Conservation (phyloP, 345 rosid genomes). For the Angophora floribunda region DNA sequence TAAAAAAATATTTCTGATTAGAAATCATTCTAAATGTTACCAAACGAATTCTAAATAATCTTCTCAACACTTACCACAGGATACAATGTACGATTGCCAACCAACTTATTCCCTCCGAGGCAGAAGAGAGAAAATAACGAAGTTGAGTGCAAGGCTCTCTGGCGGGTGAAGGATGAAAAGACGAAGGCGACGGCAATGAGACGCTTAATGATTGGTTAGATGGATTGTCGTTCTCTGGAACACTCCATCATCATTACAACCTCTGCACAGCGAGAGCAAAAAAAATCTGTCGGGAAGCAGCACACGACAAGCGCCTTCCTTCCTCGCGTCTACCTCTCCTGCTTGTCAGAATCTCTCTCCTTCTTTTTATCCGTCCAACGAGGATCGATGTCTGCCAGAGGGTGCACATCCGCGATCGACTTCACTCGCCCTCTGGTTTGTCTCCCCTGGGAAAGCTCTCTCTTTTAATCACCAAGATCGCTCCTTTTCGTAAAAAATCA, state of each 20-base stretch:
- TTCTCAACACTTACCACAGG: neutral
- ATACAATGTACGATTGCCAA: neutral
- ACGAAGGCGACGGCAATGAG: neutral
- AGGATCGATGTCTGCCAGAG: neutral
- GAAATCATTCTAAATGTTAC: too few species aligned
- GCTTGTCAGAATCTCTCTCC: neutral
- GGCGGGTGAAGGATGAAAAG: neutral
- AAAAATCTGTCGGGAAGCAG: neutral
- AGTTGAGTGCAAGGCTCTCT: neutral
- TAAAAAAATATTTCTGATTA: too few species aligned
- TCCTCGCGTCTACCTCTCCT: neutral
- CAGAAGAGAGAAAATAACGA: neutral
- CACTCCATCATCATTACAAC: neutral
- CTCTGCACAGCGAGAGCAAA: neutral
- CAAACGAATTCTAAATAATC: too few species aligned
- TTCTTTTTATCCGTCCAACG: neutral
- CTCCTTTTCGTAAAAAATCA: neutral
- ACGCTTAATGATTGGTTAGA: neutral
- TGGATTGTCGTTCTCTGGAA: neutral
- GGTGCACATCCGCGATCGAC: neutral
- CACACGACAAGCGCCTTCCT: neutral
- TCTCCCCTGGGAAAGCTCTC: neutral
- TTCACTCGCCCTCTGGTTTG: neutral
- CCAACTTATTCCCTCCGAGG: neutral
- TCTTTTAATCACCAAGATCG: neutral